Percentiles rank a stretch among this genome's conserved stretches.
phyloP scores from a whole-genome alignment of 1,284 basidiomycete genomes.

The Naganishia cerealis region DNA sequence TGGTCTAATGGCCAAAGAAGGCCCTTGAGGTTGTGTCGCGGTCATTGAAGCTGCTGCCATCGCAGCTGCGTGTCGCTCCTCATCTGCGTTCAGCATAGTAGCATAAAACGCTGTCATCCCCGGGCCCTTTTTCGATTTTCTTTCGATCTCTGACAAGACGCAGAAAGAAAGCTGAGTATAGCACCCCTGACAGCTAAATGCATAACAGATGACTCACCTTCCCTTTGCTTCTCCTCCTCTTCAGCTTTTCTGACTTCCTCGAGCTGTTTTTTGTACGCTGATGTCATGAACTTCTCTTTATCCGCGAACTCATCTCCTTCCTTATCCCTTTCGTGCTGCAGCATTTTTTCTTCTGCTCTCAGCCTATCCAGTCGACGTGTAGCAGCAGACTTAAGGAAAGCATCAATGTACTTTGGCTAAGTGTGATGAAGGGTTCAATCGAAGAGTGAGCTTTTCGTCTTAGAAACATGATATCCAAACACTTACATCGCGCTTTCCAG shows the following conservation, averaged over 20 bases:
- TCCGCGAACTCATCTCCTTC: conserved; percentile 93
- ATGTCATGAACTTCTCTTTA: conserved; percentile 95
- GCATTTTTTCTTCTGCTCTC: conserved; percentile 97
- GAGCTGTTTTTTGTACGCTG: conserved; percentile 96
- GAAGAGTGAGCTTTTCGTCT: conserved; percentile 28
- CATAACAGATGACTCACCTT: conserved; percentile 68
- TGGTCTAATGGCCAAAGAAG: conserved; percentile 34
- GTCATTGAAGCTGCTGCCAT: conserved; percentile 65
- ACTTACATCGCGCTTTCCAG: conserved; percentile 71
- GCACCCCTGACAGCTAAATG: neutral
- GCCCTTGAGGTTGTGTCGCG: conserved; percentile 31
- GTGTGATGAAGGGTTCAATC: conserved; percentile 37
- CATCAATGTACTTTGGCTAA: conserved; percentile 89
- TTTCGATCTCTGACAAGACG: conserved; percentile 63
- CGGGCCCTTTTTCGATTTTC: conserved; percentile 58
- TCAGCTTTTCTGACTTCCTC: conserved; percentile 85
- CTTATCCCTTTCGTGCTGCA: conserved; percentile 83
- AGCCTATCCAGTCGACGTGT: conserved; percentile 84
- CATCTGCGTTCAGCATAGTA: conserved; percentile 74
- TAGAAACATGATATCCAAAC: conserved; percentile 10
- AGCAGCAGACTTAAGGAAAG: conserved; percentile 76
- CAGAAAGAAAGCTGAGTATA: neutral
- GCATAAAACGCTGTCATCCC: conserved; percentile 87
- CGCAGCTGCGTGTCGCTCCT: conserved; percentile 77
- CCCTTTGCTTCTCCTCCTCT: conserved; percentile 79